Conservation (phyloP, 1,284 basidiomycete species). For the Phaffia rhodozyma region DNA sequence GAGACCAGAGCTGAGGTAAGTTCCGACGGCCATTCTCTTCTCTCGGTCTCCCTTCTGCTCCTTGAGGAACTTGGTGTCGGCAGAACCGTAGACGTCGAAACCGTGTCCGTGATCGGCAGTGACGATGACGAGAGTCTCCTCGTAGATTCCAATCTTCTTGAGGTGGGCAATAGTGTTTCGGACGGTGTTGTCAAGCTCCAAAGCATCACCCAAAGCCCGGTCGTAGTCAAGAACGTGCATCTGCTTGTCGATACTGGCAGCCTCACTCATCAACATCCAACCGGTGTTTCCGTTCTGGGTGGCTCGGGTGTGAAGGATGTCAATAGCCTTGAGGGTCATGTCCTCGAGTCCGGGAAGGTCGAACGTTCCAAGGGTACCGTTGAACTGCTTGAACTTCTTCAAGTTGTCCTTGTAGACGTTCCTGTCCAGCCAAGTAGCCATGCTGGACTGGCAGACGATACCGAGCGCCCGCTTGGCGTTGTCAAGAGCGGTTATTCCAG, state of each 20-base stretch:
- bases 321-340: slow-evolving; percentile 39
- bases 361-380: slow-evolving; percentile 27
- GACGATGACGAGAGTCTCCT: slow-evolving; percentile 37
- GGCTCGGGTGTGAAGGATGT: slow-evolving; percentile 33
- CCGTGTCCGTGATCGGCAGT: slow-evolving; percentile 37
- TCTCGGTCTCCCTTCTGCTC: slow-evolving; percentile 29
- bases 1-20: slow-evolving; percentile 32
- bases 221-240: slow-evolving; percentile 36
- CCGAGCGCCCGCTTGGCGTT: slow-evolving; percentile 34
- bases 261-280: slow-evolving; percentile 38
- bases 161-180: slow-evolving; percentile 34
- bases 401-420: slow-evolving; percentile 34
- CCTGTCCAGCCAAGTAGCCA: slow-evolving; percentile 35
- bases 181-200: slow-evolving; percentile 38
- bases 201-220: slow-evolving; percentile 37
- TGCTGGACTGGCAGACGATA: slow-evolving; percentile 34
- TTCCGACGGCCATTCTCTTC: slow-evolving; percentile 36
- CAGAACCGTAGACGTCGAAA: slow-evolving; percentile 33
- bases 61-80: slow-evolving; percentile 34
- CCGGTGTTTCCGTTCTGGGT: slow-evolving; percentile 31
- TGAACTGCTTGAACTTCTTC: slow-evolving; percentile 20
- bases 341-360: slow-evolving; percentile 38
- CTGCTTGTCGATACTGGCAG: slow-evolving; percentile 36
- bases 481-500: slow-evolving; percentile 30
- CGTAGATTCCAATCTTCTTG: slow-evolving; percentile 34